Percentiles rank a stretch among this genome's conserved stretches.
phyloP scores from a whole-genome alignment of 495 filamentous ascomycete species.

The Cercophora scortea region DNA sequence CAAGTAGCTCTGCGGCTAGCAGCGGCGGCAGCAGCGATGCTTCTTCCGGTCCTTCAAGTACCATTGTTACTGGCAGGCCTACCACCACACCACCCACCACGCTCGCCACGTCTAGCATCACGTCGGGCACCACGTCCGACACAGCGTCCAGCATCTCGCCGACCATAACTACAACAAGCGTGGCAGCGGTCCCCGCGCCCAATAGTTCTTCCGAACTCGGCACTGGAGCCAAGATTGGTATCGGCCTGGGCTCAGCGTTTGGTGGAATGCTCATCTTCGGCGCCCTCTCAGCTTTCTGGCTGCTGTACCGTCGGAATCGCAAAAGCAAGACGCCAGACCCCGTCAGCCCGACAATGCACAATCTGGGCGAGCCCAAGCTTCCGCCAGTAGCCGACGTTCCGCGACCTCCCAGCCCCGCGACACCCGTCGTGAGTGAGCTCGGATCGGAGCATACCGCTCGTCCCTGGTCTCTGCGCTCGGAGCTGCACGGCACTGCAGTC shows the following conservation, averaged over 20 bases:
- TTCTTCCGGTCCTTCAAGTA: too few species aligned
- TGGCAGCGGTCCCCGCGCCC: too few species aligned
- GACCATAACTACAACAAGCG: too few species aligned
- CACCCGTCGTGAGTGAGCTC: background rate
- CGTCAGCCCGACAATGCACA: background rate
- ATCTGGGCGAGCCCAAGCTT: background rate
- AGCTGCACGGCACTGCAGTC: background rate
- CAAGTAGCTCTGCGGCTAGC: too few species aligned
- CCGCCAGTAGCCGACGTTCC: background rate
- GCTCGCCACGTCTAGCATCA: too few species aligned
- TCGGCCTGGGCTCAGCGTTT: conserved; percentile 8
- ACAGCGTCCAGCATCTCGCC: too few species aligned
- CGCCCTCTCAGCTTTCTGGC: conserved; percentile 5
- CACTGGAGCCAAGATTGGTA: conserved; percentile 13
- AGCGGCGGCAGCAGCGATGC: too few species aligned
- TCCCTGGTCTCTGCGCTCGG: background rate
- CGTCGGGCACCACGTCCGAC: too few species aligned
- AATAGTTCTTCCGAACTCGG: background rate
- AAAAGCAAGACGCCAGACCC: background rate
- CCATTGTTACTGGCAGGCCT: too few species aligned
- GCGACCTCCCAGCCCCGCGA: background rate
- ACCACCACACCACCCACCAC: too few species aligned
- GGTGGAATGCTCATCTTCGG: conserved; percentile 9
- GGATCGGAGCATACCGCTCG: background rate
- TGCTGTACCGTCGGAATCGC: conserved; percentile 8